Evolutionary conservation across 2,329 filamentous ascomycete genomes (phyloP).

Genomic region (Calonectria crousiana): DNA sequence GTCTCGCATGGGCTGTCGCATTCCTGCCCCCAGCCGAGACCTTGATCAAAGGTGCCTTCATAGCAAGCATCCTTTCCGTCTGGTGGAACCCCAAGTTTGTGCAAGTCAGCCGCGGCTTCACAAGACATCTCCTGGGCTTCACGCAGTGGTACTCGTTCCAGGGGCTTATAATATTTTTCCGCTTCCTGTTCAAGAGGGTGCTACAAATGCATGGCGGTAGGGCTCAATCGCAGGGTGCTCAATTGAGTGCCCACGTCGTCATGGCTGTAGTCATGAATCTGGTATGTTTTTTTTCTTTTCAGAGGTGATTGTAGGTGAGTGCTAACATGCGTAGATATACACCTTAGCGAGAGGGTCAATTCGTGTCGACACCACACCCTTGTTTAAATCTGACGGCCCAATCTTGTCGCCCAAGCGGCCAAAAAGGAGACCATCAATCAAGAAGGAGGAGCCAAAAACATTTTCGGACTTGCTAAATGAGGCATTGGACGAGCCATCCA

Average conservation of each 20-base stretch:
- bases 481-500: slow-evolving; percentile 44
- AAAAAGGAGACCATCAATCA: slow-evolving; percentile 33
- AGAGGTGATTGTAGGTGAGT: not conserved
- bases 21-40: slow-evolving; percentile 55
- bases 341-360: slow-evolving; percentile 59
- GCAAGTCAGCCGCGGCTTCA: slow-evolving; percentile 70
- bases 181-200: slow-evolving; percentile 62
- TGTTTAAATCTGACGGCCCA: slow-evolving; percentile 55
- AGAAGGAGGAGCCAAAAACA: slow-evolving; percentile 52
- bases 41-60: slow-evolving; percentile 61
- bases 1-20: slow-evolving; percentile 31
- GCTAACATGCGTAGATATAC: slow-evolving; percentile 57
- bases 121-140: slow-evolving; percentile 70
- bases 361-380: slow-evolving; percentile 67
- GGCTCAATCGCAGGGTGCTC: slow-evolving; percentile 53
- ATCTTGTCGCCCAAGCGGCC: slow-evolving; percentile 41
- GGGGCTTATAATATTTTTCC: slow-evolving; percentile 66
- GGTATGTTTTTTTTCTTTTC: slow-evolving; percentile 57
- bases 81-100: slow-evolving; percentile 80
- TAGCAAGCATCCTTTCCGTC: slow-evolving; percentile 62
- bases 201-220: slow-evolving; percentile 54
- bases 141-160: slow-evolving; percentile 77
- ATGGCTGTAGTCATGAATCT: slow-evolving; percentile 65
- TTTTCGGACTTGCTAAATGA: slow-evolving; percentile 57
- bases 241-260: slow-evolving; percentile 66